Base-by-base conservation (phyloP, 441 rosid species). In the Isatis lusitanica region DNA sequence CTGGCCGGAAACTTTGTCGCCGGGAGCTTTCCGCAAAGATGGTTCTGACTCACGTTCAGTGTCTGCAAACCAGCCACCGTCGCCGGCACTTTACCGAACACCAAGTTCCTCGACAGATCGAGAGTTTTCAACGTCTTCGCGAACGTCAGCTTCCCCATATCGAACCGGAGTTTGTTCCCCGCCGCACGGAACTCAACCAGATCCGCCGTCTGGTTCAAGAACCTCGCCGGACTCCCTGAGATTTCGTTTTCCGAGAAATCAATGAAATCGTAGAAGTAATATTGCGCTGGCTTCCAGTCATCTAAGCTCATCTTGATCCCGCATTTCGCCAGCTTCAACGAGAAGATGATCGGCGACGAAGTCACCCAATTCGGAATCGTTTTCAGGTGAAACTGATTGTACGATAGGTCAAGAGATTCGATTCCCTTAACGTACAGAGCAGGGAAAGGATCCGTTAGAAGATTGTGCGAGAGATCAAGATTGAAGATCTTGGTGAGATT, bases 281-380 rank as follows among this genome's bases (percentile, higher is more conserved):
- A 83, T 73, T 81, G 39, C 42, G 64, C 82, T 10, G 94, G 97
- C 73, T 83, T 71, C 94, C 93, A 91, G 10, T 72, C 48, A 40
- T 79, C 83, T 31, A 91, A 50, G 9, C 48, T 80, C 79, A 88
- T 81, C 70, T 85, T 84, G 77, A 91, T 82, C 55, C 97, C 95
- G 44, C 97, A 91, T 55, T 78, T 85, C 0, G 90, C 95, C 0
- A 91, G 84, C 82, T 83, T 88, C 46, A 91, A 84, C 18, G 87
- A 86, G 81, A 75, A 88, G 55, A 88, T 82, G 21, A 79, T 82
- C 0, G 88, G 84, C 17, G 88, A 89, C 1, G 87, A 79, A 1
- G 91, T 87, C 30, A 84, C 97, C 97, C 97, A 91, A 6, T 58
- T 71, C 4, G 97, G 97, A 50, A 91, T 88, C 53, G 81, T 65